Conservation (phyloP, 306 rosid species). For the Datisca glomerata region DNA sequence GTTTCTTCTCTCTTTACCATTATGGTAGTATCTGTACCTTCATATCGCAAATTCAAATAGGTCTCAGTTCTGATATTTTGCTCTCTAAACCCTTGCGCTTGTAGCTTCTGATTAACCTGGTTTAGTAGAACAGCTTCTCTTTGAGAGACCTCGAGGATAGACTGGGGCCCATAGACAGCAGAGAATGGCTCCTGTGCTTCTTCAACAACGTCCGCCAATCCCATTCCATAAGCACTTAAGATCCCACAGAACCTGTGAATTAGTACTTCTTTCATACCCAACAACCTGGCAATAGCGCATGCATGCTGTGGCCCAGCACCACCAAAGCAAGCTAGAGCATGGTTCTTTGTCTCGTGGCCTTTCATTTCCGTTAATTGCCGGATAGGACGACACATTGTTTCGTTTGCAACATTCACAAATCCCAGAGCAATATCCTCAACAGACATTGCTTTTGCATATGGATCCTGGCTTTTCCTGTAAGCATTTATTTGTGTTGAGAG, state of each 20-base stretch:
- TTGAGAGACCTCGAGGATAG: conserved; percentile 42
- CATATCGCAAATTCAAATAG: conserved; percentile 83
- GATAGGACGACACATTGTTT: conserved; percentile 94
- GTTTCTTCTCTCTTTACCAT: conserved; percentile 54
- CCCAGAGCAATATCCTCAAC: conserved; percentile 83
- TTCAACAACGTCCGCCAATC: conserved; percentile 95
- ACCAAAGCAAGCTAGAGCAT: conserved; percentile 97
- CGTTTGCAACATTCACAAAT: conserved; percentile 89
- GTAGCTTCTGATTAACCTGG: conserved; percentile 63
- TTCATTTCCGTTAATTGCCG: conserved; percentile 95
- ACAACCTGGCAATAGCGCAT: conserved; percentile 86
- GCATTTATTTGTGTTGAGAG: conserved; percentile 63
- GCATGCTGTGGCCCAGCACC: conserved; percentile 99
- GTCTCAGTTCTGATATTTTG: conserved; percentile 53
- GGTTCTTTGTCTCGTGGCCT: conserved; percentile 90
- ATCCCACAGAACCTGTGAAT: conserved; percentile 88
- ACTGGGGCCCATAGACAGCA: conserved; percentile 50
- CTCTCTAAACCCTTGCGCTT: conserved; percentile 65
- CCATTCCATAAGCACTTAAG: conserved; percentile 96
- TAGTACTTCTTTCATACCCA: conserved; percentile 89
- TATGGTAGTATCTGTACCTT: conserved; percentile 88
- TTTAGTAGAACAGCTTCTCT: conserved; percentile 48
- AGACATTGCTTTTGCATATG: conserved; percentile 60
- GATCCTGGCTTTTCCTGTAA: conserved; percentile 48
- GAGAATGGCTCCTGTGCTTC: conserved; percentile 88